These are phyloP conservation scores for Lotus japonicus DNA, from an alignment of 306 rosid genomes.

Conservation along the genomic window DNA sequence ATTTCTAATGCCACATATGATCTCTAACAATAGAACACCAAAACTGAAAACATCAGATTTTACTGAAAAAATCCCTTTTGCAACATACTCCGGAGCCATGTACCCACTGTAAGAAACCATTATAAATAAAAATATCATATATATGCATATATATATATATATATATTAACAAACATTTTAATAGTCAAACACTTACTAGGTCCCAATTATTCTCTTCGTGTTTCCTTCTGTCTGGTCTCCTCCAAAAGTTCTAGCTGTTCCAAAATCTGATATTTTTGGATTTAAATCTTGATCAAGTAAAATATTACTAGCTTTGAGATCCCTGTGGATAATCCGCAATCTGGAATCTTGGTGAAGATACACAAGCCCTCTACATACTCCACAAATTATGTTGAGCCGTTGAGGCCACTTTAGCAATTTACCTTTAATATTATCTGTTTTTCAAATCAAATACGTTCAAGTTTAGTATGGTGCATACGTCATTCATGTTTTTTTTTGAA, in stretches of 20 bases:
- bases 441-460: too few species aligned
- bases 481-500: too few species aligned
- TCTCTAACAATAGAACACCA: slow-evolving; percentile 46
- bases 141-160: too few species aligned
- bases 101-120: slow-evolving; percentile 24
- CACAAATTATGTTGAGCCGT: slow-evolving; percentile 28
- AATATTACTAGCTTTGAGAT: slow-evolving; percentile 31
- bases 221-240: slow-evolving; percentile 15
- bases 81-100: slow-evolving; percentile 57
- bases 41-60: slow-evolving; percentile 35
- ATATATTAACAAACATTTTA: too few species aligned
- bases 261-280: slow-evolving; percentile 33
- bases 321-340: slow-evolving; percentile 28
- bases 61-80: slow-evolving; percentile 34
- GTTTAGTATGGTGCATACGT: too few species aligned
- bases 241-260: slow-evolving; percentile 12
- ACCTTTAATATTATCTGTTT: slow-evolving; percentile 25
- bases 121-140: not conserved
- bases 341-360: slow-evolving; percentile 38
- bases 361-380: slow-evolving; percentile 25
- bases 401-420: slow-evolving; percentile 30
- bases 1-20: slow-evolving; percentile 42
- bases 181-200: slow-evolving; percentile 45
- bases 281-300: slow-evolving; percentile 14
- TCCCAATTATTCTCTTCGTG: slow-evolving; percentile 38